Evolutionary conservation across 768 basidiomycete species (phyloP).

Genomic region (Leccinum sublutescens): DNA sequence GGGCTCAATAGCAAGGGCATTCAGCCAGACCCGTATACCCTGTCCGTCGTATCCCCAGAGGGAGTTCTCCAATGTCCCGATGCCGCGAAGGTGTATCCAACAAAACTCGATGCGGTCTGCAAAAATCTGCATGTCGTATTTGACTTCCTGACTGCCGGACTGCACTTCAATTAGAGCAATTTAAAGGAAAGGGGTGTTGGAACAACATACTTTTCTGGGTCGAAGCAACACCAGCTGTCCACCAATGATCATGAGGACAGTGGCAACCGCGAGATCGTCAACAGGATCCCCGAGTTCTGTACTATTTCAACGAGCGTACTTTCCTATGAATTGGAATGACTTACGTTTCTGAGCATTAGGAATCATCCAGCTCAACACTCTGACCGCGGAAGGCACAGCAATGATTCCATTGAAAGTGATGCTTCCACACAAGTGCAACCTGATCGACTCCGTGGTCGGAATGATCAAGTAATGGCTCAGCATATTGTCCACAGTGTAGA

Average conservation of each 20-base stretch:
- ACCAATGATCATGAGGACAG: slow-evolving; percentile 93
- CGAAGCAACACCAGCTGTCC: slow-evolving; percentile 86
- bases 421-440: slow-evolving; percentile 87
- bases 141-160: slow-evolving; percentile 86
- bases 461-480: slow-evolving; percentile 90
- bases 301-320: slow-evolving; percentile 10
- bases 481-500: slow-evolving; percentile 93
- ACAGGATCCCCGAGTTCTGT: slow-evolving; percentile 91
- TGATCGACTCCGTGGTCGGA: slow-evolving; percentile 79
- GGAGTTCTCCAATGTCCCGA: slow-evolving; percentile 92
- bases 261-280: slow-evolving; percentile 90
- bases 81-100: slow-evolving; percentile 96
- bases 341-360: slow-evolving; percentile 89
- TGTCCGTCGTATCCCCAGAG: slow-evolving; percentile 96
- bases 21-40: slow-evolving; percentile 90
- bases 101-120: slow-evolving; percentile 98
- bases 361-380: slow-evolving; percentile 96
- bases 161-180: slow-evolving; percentile 29
- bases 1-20: slow-evolving; percentile 87
- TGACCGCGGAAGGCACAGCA: slow-evolving; percentile 74
- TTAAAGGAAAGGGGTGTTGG: not conserved
- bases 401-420: slow-evolving; percentile 94
- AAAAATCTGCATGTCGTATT: slow-evolving; percentile 96
- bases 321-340: slow-evolving; percentile 26
- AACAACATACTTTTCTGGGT: slow-evolving; percentile 70